Conservation (phyloP, 306 rosid genomes). For the Castanopsis chinensis region DNA sequence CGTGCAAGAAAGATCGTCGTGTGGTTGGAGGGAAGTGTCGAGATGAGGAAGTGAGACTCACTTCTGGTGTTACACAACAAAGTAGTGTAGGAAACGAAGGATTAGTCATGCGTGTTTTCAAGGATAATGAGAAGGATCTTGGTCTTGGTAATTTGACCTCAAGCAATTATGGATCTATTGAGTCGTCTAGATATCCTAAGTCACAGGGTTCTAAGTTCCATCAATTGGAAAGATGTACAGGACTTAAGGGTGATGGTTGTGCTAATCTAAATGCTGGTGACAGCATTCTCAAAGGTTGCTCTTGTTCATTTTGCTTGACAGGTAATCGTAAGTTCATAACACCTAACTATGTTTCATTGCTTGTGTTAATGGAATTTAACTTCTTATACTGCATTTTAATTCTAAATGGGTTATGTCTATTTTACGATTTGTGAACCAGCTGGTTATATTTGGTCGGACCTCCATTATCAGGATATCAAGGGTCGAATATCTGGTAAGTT, state of each 20-base stretch:
- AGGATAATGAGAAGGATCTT: constrained; percentile 28
- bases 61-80: constrained; percentile 24
- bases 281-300: constrained; percentile 54
- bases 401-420: constrained; percentile 20
- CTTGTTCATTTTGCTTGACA: constrained; percentile 85
- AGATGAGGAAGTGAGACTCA: constrained; percentile 13
- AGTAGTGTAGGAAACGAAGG: constrained; percentile 18
- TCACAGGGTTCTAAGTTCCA: constrained; percentile 35
- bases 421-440: constrained; percentile 44
- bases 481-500: constrained; percentile 69
- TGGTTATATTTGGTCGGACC: constrained; percentile 82
- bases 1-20: constrained; percentile 6
- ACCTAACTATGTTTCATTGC: not conserved
- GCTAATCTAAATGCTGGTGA: constrained; percentile 20
- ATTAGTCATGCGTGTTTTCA: constrained; percentile 15
- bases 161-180: constrained; percentile 16
- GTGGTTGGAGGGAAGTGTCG: constrained; percentile 18
- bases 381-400: not conserved
- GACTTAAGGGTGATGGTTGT: constrained; percentile 27
- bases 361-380: not conserved
- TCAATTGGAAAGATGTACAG: constrained; percentile 56
- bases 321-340: constrained; percentile 34
- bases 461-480: constrained; percentile 86
- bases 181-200: constrained; percentile 25
- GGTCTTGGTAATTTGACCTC: constrained; percentile 19